Evolutionary conservation across 2,329 filamentous ascomycete species (phyloP), one percentile per base, ranked within the genome.

Genomic region (Phialemonium atrogriseum): DNA sequence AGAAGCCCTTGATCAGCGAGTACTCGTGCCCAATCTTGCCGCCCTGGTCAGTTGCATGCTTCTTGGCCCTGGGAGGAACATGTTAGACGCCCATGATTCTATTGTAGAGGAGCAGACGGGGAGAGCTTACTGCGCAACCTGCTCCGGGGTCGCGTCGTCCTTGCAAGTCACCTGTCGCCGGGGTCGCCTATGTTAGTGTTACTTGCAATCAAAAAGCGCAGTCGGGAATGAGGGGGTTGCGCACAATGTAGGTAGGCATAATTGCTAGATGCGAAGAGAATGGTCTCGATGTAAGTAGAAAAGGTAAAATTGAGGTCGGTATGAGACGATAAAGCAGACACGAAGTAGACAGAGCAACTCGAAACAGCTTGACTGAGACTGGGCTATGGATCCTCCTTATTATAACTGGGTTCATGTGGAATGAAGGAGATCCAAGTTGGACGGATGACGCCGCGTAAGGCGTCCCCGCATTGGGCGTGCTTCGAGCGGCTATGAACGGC

Each of bases 1-100:
- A 80, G 66, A 95, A 95, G 36, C 82, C 88, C 66, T 89, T 93
- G 71, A 94, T 87, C 48, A 94, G 62, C 39, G 64, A 80, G 68
- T 85, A 94, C 56, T 91, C 84, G 47, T 91, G 78, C 34, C 64
- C 75, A 62, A 96, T 91, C 58, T 75, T 77, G 54, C 87, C 89
- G 52, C 89, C 89, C 54, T 89, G 76, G 24, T 80, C 71, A 38
- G 56, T 62, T 46, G 79, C 83, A 37, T 79, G 64, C 55, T 88
- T 64, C 77, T 94, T 94, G 39, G 83, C 81, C 32, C 83, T 87
- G 48, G 24, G 27, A 8, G 20, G 20, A n/a, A 7, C 7, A 11
- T 22, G 13, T 20, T 7, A 21, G 17, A 14, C 10, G 3, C 10
- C 17, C 10, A n/a, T 6, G 10, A n/a, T 26, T 10, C 13, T 15